phyloP scores from a whole-genome alignment of 495 filamentous ascomycete genomes.

The Margaritispora aquatica region DNA sequence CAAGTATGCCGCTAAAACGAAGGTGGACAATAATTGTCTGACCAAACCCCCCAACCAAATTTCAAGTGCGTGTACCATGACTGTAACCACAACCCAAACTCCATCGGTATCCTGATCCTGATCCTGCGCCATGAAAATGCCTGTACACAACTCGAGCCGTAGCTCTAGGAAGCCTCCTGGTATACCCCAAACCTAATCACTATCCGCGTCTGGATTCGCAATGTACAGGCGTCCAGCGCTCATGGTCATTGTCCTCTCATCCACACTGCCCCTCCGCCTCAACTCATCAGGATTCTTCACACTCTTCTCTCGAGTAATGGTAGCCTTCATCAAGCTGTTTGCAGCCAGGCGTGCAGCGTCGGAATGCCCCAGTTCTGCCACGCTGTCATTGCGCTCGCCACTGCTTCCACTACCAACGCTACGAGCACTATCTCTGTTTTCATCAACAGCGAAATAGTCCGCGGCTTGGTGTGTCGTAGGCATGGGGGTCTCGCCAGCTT shows the following conservation, averaged over 20 bases:
- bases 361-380: slow-evolving; percentile 33
- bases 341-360: slow-evolving; percentile 36
- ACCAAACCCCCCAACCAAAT: background rate
- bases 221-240: slow-evolving; percentile 77
- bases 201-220: slow-evolving; percentile 79
- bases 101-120: slow-evolving; percentile 3
- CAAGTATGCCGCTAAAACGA: slow-evolving; percentile 16
- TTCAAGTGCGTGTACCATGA: background rate
- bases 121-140: slow-evolving; percentile 7
- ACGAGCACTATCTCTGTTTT: slow-evolving; percentile 27
- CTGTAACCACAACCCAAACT: background rate
- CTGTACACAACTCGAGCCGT: background rate
- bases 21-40: slow-evolving; percentile 2
- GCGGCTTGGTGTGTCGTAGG: slow-evolving; percentile 20
- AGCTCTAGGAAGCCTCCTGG: background rate
- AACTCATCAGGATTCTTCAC: slow-evolving; percentile 70
- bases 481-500: slow-evolving; percentile 20
- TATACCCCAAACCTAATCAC: slow-evolving; percentile 38
- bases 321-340: slow-evolving; percentile 45
- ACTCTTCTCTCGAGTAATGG: slow-evolving; percentile 55
- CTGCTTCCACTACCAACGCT: slow-evolving; percentile 48
- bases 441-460: slow-evolving; percentile 38
- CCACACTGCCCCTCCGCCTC: slow-evolving; percentile 81
- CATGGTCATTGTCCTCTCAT: slow-evolving; percentile 85
- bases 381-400: slow-evolving; percentile 42